These are phyloP conservation scores for Angomonas deanei DNA, from an alignment of 208 protist species.

Conservation along the genomic window DNA sequence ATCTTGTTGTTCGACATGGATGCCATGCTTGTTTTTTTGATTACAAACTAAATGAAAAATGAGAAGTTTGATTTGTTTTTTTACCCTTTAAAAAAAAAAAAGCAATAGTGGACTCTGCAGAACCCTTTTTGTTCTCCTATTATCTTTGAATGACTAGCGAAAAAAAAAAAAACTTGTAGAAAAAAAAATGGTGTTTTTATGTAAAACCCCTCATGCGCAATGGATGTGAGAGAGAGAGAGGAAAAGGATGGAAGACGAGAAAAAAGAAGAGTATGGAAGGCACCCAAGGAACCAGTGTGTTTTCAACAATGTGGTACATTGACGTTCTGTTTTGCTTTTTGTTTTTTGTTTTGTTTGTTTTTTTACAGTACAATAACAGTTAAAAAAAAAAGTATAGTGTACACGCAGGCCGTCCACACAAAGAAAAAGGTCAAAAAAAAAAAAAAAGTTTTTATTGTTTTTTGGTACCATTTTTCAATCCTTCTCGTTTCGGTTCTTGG, in stretches of 20 bases:
- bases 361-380: neutral
- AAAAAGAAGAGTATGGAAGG: too few relatives aligned
- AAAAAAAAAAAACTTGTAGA: neutral
- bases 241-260: neutral
- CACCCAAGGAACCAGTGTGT: too few relatives aligned
- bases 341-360: neutral
- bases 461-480: too few relatives aligned
- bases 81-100: neutral
- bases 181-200: neutral
- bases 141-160: neutral
- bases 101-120: neutral
- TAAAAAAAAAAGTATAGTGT: neutral
- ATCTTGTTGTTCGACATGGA: conserved; percentile 21
- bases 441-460: conserved; percentile 4
- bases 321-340: conserved; percentile 5
- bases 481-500: too few relatives aligned
- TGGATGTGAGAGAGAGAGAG: neutral
- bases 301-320: neutral
- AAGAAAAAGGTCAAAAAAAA: conserved; percentile 8
- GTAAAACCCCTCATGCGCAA: neutral
- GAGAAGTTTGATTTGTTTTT: neutral
- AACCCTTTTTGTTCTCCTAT: too few relatives aligned
- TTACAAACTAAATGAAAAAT: neutral
- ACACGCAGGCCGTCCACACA: neutral
- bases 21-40: conserved; percentile 16